Evolutionary conservation across 352 stramenopile genomes (phyloP), one percentile per base, ranked within the genome.

Genomic region (Phytophthora pini): DNA sequence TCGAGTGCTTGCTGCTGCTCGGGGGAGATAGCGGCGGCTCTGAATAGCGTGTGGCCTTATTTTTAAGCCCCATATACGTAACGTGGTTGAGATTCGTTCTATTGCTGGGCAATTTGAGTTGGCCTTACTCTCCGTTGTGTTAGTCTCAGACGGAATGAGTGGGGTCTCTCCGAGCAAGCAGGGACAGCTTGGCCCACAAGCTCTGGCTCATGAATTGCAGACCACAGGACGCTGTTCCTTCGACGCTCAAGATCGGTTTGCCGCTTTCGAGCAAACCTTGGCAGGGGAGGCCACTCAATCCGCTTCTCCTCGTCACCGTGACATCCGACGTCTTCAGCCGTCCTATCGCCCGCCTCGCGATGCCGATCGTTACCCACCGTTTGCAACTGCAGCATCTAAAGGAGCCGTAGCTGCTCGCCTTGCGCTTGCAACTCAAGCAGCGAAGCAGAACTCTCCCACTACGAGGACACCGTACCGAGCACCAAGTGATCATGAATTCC

Each of bases 401-500:
- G 45, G 66, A 27, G 54, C 66, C 20, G 49, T 66, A 9, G 66
- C 66, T 61, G 84, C 56, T 64, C 79, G 57, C 72, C 65, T 54
- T 55, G 70, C 20, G 29, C 29, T 74, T 38, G 43, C 60, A 20
- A 74, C 56, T 2, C 60, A 70, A 32, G 83, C 83, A 2, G 80
- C 83, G 13, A 57, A 61, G 7, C 60, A 58, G 39, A 92, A 88
- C 61, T 61, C 61, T 3, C 77, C 77, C 38, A 69, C 74, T 15
- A 74, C 76, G 15, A 65, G 71, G 26, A 79, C 69, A n/a, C 73
- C 70, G 9, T 92, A 88, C 54, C 57, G 58, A 54, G 55, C 74
- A 34, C 79, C 80, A 15, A 80, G 72, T 38, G 68, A 74, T 20
- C 76, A 88, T 50, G 54, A 65, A 15, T 84, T 88, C 54, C 83